phyloP scores from a whole-genome alignment of 108 stramenopile species.

The Stephanodiscus minutulus region DNA sequence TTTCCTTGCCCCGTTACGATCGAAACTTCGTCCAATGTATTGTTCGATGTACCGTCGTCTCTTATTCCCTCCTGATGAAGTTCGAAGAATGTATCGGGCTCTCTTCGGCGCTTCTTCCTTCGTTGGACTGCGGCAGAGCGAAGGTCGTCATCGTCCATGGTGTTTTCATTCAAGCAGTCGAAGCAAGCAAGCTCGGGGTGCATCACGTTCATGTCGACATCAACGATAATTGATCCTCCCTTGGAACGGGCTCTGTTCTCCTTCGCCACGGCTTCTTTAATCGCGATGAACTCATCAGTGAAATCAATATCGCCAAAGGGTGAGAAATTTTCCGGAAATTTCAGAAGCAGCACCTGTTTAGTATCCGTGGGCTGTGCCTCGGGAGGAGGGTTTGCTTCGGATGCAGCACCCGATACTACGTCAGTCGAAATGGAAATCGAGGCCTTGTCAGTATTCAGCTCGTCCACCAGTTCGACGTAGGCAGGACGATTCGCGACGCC shows the following conservation, averaged over 20 bases:
- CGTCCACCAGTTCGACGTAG: slow-evolving; percentile 9
- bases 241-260: slow-evolving; percentile 5
- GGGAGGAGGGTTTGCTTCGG: neutral
- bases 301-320: slow-evolving; percentile 17
- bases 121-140: neutral
- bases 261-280: slow-evolving; percentile 14
- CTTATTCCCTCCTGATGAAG: neutral
- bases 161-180: neutral
- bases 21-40: neutral
- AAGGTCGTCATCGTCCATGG: neutral
- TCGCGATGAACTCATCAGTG: neutral
- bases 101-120: neutral
- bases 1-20: slow-evolving; percentile 3
- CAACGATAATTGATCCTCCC: neutral
- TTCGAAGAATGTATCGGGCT: neutral
- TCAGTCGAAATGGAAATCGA: neutral
- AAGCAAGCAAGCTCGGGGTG: neutral
- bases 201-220: no score
- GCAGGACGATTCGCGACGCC: neutral
- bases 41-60: neutral
- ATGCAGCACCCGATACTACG: neutral
- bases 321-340: slow-evolving; percentile 24
- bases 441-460: slow-evolving; percentile 3
- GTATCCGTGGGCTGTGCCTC: neutral
- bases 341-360: slow-evolving; percentile 1